Percentiles rank a stretch among this genome's conserved stretches.
phyloP scores from a whole-genome alignment of 1,284 basidiomycete species.

The Pseudomicrostroma phylloplanum region DNA sequence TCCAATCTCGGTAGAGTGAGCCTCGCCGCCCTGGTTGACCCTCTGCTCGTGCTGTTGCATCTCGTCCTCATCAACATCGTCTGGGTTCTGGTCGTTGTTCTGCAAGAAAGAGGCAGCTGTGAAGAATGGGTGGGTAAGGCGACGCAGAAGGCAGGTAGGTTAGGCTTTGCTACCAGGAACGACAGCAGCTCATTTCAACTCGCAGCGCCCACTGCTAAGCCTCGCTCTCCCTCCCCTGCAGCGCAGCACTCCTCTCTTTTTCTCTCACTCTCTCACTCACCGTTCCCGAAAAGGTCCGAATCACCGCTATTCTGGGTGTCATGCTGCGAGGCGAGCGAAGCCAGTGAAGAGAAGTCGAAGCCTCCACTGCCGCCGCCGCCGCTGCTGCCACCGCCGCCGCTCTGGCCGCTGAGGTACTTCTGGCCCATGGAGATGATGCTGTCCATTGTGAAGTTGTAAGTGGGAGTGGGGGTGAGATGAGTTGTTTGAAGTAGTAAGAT shows the following conservation, averaged over 20 bases:
- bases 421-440: not conserved
- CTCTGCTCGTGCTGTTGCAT: slow-evolving; percentile 33
- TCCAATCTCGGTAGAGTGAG: slow-evolving; percentile 32
- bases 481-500: not conserved
- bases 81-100: slow-evolving; percentile 27
- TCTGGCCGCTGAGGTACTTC: slow-evolving; percentile 2
- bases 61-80: slow-evolving; percentile 33
- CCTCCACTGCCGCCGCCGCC: slow-evolving; percentile 17
- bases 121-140: slow-evolving; percentile 2
- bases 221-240: too few relatives aligned
- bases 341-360: slow-evolving; percentile 27
- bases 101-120: slow-evolving; percentile 20
- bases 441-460: slow-evolving; percentile 1
- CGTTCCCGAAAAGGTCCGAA: slow-evolving; percentile 28
- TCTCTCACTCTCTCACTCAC: slow-evolving; percentile 7
- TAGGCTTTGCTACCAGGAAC: not conserved
- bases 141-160: slow-evolving; percentile 3
- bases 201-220: slow-evolving; percentile 3
- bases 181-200: too few relatives aligned
- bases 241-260: too few relatives aligned
- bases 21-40: slow-evolving; percentile 31
- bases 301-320: slow-evolving; percentile 26
- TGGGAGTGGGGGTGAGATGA: not conserved
- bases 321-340: slow-evolving; percentile 25
- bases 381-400: slow-evolving; percentile 10